phyloP scores from a whole-genome alignment of 176 grass and related monocot species.

The Cenchrus fungigraminus region DNA sequence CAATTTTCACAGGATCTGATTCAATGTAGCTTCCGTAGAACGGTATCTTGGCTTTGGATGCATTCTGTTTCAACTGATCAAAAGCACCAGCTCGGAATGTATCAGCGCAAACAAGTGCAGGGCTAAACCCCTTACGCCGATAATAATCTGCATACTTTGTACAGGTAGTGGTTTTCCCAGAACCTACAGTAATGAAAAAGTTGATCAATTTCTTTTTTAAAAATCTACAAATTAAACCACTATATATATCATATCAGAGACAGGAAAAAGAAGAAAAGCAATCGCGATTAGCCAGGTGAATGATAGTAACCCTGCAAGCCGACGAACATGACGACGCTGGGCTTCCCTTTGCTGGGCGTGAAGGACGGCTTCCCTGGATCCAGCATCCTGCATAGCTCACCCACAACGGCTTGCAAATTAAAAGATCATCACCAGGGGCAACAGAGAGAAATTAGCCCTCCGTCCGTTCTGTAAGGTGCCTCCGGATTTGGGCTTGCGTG shows the following conservation, averaged over 20 bases:
- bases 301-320: slow-evolving; percentile 76
- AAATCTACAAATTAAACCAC: not conserved
- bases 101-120: slow-evolving; percentile 93
- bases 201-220: not conserved
- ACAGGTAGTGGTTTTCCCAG: slow-evolving; percentile 97
- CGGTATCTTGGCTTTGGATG: slow-evolving; percentile 93
- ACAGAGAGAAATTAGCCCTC: not conserved
- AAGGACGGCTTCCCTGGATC: slow-evolving; percentile 90
- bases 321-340: slow-evolving; percentile 88
- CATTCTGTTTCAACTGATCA: slow-evolving; percentile 97
- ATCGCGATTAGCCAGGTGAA: not conserved
- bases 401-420: slow-evolving; percentile 55
- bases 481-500: too few species aligned
- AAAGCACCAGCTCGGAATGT: slow-evolving; percentile 98
- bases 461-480: not conserved
- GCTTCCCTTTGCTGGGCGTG: slow-evolving; percentile 74
- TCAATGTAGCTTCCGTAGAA: slow-evolving; percentile 96
- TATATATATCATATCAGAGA: not conserved
- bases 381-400: slow-evolving; percentile 90
- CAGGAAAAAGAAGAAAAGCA: not conserved
- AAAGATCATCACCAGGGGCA: not conserved
- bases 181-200: slow-evolving; percentile 40
- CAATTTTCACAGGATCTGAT: slow-evolving; percentile 95
- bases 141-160: slow-evolving; percentile 93
- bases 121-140: slow-evolving; percentile 81